Evolutionary conservation across 148 eudicot genomes (phyloP).

Genomic region (Rhododendron henanense): DNA sequence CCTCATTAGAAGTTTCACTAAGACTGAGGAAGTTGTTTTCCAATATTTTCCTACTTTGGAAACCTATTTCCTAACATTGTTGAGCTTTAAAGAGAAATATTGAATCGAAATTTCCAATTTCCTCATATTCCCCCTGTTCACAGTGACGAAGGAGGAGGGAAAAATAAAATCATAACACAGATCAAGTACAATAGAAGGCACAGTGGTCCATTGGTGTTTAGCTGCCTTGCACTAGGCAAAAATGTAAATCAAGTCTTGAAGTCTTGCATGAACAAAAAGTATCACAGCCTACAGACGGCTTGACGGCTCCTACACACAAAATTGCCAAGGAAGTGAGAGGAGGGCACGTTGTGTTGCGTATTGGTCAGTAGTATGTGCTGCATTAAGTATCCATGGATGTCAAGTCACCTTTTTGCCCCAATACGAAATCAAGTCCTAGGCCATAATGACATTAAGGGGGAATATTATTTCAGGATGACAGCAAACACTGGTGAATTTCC

Average conservation of each 20-base stretch:
- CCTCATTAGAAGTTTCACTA: neutral
- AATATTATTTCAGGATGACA: neutral
- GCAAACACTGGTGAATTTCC: neutral
- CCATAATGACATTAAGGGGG: neutral
- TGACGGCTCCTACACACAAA: neutral
- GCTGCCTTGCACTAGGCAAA: neutral
- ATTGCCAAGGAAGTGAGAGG: neutral
- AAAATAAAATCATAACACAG: neutral
- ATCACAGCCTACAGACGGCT: neutral
- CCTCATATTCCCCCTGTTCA: neutral
- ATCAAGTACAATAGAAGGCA: neutral
- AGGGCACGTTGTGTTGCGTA: neutral
- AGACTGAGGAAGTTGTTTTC: neutral
- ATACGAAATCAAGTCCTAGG: neutral
- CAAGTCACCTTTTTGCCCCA: neutral
- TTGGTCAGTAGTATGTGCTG: neutral
- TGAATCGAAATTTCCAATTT: neutral
- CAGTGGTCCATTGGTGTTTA: neutral
- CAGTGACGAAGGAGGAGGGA: neutral
- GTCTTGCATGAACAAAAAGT: neutral
- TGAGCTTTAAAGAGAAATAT: neutral
- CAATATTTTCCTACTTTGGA: neutral
- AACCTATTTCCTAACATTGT: neutral
- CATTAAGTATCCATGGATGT: neutral
- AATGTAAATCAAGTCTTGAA: neutral